A percentile compares a stretch with the other conserved stretches of the same genome.
phyloP scores from a whole-genome alignment of 257 asterid genomes.

The Parsonsia alboflavescens region DNA sequence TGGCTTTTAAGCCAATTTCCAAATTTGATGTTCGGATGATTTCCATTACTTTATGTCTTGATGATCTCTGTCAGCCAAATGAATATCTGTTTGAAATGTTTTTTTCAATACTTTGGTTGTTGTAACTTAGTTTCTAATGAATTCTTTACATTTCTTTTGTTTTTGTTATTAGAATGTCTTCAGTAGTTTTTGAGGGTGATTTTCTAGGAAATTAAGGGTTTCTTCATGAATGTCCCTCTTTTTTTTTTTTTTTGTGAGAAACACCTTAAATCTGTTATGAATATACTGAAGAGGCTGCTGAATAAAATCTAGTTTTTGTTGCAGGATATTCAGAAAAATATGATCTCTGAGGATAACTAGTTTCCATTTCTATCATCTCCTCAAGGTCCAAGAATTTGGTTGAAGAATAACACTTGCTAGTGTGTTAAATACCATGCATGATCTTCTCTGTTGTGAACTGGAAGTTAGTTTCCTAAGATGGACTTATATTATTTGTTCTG shows the following conservation, averaged over 20 bases:
- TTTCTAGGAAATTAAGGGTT: background rate
- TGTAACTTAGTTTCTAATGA: background rate
- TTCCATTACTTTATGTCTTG: background rate
- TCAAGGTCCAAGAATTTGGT: background rate
- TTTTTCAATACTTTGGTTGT: background rate
- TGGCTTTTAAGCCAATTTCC: background rate
- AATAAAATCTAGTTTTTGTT: background rate
- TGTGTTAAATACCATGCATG: background rate
- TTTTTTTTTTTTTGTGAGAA: no score
- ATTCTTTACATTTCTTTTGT: background rate
- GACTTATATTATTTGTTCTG: background rate
- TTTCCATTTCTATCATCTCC: background rate
- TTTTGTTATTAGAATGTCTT: background rate
- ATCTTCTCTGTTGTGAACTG: background rate
- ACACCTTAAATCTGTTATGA: background rate
- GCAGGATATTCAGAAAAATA: conserved; percentile 5
- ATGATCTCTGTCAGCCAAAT: background rate
- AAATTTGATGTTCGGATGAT: background rate
- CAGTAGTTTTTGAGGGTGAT: background rate
- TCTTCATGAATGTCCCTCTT: no score
- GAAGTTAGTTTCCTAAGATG: background rate
- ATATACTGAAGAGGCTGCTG: background rate
- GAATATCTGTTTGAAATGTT: background rate
- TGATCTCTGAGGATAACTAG: background rate
- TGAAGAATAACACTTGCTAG: background rate